phyloP scores from a whole-genome alignment of 1,139 yeast species.

The Pichia sorboxylosa region DNA sequence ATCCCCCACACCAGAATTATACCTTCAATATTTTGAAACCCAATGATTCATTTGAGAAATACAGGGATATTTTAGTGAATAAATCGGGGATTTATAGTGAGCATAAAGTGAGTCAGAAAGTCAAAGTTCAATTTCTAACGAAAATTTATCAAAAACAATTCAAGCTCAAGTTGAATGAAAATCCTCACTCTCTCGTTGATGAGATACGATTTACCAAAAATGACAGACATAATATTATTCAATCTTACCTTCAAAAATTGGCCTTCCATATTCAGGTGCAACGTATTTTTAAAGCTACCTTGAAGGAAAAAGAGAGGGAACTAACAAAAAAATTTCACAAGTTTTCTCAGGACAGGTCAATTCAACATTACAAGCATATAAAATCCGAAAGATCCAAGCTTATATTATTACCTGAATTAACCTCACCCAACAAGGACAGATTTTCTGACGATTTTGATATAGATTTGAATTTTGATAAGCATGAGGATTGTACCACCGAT shows the following conservation, averaged over 20 bases:
- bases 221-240: constrained; percentile 36
- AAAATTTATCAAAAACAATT: constrained; percentile 22
- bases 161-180: neutral
- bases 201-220: constrained; percentile 25
- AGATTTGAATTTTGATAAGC: neutral
- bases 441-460: neutral
- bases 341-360: constrained; percentile 8
- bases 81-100: constrained; percentile 41
- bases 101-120: constrained; percentile 30
- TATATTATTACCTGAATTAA: constrained; percentile 3
- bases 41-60: constrained; percentile 32
- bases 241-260: constrained; percentile 34
- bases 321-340: constrained; percentile 4
- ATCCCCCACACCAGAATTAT: constrained; percentile 26
- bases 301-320: constrained; percentile 22
- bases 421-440: neutral
- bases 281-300: constrained; percentile 39
- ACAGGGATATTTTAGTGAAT: constrained; percentile 28
- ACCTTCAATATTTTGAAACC: constrained; percentile 35
- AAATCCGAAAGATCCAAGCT: constrained; percentile 13
- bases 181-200: neutral
- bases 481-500: too few species aligned
- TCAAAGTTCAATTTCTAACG: constrained; percentile 27
- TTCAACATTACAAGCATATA: constrained; percentile 12
- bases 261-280: constrained; percentile 55